Conservation (phyloP, 2,329 filamentous ascomycete genomes). For the Paecilomyces dactylethromorphus region DNA sequence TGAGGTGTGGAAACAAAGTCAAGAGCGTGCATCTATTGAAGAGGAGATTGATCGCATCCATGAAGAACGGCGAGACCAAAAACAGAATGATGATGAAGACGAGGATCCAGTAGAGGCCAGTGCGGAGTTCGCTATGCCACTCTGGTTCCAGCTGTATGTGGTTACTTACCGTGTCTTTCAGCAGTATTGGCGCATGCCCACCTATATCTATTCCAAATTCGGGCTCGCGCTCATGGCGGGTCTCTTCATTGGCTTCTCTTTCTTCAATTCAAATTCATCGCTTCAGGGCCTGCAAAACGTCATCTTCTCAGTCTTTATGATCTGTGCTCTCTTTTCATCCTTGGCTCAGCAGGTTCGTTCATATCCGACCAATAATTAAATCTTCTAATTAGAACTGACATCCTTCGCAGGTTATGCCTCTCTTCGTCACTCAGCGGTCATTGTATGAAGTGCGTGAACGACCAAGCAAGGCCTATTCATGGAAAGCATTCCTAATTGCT, state of each 20-base stretch:
- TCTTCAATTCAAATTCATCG: conserved; percentile 66
- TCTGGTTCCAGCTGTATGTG: no score
- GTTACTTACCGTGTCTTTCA: conserved; percentile 83
- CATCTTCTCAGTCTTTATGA: conserved; percentile 81
- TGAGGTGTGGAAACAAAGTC: conserved; percentile 52
- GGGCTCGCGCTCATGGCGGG: conserved; percentile 40
- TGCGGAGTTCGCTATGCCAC: conserved; percentile 74
- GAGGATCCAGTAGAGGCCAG: no score
- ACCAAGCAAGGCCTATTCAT: conserved; percentile 66
- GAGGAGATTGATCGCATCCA: no score
- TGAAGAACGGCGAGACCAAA: no score
- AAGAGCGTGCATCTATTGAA: no score
- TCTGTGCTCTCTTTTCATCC: conserved; percentile 58
- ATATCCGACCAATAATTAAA: no score
- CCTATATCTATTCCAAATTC: conserved; percentile 77
- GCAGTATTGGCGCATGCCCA: conserved; percentile 83
- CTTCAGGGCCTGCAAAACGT: conserved; percentile 82
- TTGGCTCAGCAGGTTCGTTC: no score
- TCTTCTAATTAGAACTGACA: no score
- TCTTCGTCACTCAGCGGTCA: no score
- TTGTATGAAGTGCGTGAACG: conserved; percentile 59
- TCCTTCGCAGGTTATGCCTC: no score
- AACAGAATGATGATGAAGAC: no score
- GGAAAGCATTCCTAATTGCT: conserved; percentile 64
- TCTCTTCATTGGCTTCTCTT: conserved; percentile 77